Evolutionary conservation across 371 early-diverging fungal genomes (phyloP).

Genomic region (Nosema bombycis): DNA sequence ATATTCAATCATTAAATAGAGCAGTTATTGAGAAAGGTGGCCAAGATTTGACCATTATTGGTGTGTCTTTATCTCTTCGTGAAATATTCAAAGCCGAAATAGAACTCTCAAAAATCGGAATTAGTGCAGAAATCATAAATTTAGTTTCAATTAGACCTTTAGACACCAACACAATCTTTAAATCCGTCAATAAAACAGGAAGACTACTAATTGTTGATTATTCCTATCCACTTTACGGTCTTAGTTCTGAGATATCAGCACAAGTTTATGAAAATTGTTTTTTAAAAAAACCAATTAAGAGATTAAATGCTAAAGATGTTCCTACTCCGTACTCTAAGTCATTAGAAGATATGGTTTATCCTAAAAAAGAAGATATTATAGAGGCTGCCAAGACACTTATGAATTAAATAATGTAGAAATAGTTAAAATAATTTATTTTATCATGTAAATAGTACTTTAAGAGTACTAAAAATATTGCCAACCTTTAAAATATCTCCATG

Average conservation of each 20-base stretch:
- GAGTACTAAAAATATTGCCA: too few species aligned
- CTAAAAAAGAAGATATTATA: constrained; percentile 73
- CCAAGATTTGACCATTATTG: constrained; percentile 80
- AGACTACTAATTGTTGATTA: constrained; percentile 88
- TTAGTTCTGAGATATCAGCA: constrained; percentile 89
- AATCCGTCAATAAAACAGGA: constrained; percentile 90
- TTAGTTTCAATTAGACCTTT: constrained; percentile 90
- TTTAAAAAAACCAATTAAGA: constrained; percentile 80
- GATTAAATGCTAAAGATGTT: constrained; percentile 90
- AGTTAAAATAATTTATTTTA: too few species aligned
- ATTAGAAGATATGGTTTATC: constrained; percentile 80
- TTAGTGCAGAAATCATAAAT: constrained; percentile 85
- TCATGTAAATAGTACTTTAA: too few species aligned
- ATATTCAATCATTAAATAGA: constrained; percentile 46
- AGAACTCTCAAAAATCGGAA: constrained; percentile 74
- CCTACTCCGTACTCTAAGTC: constrained; percentile 94
- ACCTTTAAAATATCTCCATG: too few species aligned
- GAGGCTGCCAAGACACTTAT: constrained; percentile 63
- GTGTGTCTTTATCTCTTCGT: constrained; percentile 82
- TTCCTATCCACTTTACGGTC: constrained; percentile 89
- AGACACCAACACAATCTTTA: constrained; percentile 81
- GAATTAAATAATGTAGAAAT: too few species aligned
- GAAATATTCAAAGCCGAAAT: constrained; percentile 79
- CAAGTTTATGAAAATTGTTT: constrained; percentile 84
- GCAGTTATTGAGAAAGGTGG: constrained; percentile 66